Conservation (phyloP, 345 rosid species). For the Dimocarpus longan region DNA sequence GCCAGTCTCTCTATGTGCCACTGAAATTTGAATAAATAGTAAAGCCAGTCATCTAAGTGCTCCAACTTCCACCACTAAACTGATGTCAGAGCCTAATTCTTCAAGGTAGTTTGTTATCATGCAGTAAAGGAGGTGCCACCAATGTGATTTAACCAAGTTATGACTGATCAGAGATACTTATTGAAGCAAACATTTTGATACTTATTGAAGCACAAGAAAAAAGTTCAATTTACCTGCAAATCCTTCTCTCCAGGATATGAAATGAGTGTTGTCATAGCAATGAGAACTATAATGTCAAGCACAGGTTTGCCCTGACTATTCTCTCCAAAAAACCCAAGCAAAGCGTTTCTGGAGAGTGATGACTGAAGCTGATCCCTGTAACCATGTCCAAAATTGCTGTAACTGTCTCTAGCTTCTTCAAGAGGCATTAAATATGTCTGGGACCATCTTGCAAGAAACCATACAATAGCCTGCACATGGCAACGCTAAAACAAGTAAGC, state of each 20-base stretch:
- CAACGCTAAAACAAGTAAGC: slow-evolving; percentile 17
- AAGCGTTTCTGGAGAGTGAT: slow-evolving; percentile 52
- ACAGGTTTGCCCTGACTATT: slow-evolving; percentile 76
- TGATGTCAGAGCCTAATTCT: neutral
- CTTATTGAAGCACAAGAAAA: slow-evolving; percentile 17
- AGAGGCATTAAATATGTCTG: slow-evolving; percentile 77
- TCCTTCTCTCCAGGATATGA: slow-evolving; percentile 94
- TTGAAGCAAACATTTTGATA: slow-evolving; percentile 7
- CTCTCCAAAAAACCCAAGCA: slow-evolving; percentile 76
- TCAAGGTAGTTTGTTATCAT: neutral
- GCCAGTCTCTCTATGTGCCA: too few species aligned
- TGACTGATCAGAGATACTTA: slow-evolving; percentile 9
- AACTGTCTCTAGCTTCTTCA: slow-evolving; percentile 51
- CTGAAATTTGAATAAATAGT: too few species aligned
- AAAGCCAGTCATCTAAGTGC: neutral
- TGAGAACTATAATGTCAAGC: slow-evolving; percentile 77
- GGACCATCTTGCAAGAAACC: slow-evolving; percentile 99
- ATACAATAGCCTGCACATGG: slow-evolving; percentile 75
- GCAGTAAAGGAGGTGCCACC: neutral
- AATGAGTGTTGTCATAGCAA: slow-evolving; percentile 70
- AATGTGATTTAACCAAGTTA: neutral
- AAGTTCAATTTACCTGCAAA: slow-evolving; percentile 69
- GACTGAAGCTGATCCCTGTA: slow-evolving; percentile 46
- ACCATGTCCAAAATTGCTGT: slow-evolving; percentile 48
- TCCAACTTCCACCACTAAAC: neutral